A percentile compares a stretch with the other conserved stretches of the same genome.
These are phyloP conservation scores for Colletotrichum liriopes DNA, from an alignment of 2,329 filamentous ascomycete species.

Conservation along the genomic window DNA sequence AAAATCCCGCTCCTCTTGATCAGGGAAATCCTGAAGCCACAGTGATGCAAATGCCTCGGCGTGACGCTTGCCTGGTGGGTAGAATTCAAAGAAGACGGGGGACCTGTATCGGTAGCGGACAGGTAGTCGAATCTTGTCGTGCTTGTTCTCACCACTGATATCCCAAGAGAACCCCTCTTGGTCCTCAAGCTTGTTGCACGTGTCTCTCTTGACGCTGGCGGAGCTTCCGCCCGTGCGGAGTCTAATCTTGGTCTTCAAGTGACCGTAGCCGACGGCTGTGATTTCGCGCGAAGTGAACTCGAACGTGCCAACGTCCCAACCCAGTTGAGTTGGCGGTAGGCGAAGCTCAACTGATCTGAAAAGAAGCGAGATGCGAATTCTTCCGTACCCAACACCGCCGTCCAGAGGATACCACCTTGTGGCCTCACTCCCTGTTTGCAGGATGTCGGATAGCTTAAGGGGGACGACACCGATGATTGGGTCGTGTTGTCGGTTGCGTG, in stretches of 20 bases:
- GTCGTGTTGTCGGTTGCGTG: slow-evolving; percentile 91
- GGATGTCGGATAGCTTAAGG: slow-evolving; percentile 87
- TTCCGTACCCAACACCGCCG: slow-evolving; percentile 92
- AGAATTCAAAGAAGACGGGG: slow-evolving; percentile 91
- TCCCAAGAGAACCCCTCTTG: slow-evolving; percentile 68
- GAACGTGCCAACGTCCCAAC: slow-evolving; percentile 97
- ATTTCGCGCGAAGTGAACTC: slow-evolving; percentile 85
- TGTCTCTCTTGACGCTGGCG: slow-evolving; percentile 76
- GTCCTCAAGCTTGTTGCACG: slow-evolving; percentile 73
- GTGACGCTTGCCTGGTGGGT: slow-evolving; percentile 77
- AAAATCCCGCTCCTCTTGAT: slow-evolving; percentile 83
- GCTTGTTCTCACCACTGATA: slow-evolving; percentile 59
- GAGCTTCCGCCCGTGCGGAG: slow-evolving; percentile 89
- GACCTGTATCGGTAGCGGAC: slow-evolving; percentile 93
- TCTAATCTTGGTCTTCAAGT: slow-evolving; percentile 81
- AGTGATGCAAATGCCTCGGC: slow-evolving; percentile 83
- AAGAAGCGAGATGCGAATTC: slow-evolving; percentile 88
- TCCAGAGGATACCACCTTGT: slow-evolving; percentile 98
- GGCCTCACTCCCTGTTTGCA: slow-evolving; percentile 87
- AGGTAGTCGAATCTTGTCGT: slow-evolving; percentile 77
- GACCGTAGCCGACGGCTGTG: slow-evolving; percentile 73
- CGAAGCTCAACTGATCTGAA: slow-evolving; percentile 92
- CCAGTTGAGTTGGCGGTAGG: slow-evolving; percentile 86
- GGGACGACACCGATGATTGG: slow-evolving; percentile 94
- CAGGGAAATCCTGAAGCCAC: slow-evolving; percentile 89